These are phyloP conservation scores for Gossypium thurberi DNA, from an alignment of 345 rosid species.

Conservation along the genomic window DNA sequence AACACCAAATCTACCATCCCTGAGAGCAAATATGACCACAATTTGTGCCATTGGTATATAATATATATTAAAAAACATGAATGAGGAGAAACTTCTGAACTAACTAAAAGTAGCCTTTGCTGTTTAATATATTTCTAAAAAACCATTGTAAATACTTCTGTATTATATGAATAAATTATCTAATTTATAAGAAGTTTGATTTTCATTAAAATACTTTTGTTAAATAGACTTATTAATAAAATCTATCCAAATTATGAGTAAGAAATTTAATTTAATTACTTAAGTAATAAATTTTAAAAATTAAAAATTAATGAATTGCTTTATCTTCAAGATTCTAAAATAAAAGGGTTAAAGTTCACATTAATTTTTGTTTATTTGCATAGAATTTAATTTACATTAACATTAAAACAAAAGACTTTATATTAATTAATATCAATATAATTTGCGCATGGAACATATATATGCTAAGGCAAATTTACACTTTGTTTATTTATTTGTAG, in stretches of 20 bases:
- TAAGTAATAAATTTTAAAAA: neutral
- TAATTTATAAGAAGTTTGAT: too few species aligned
- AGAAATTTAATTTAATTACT: neutral
- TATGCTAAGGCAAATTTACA: neutral
- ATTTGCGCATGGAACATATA: neutral
- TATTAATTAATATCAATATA: too few species aligned
- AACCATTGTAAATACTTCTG: neutral
- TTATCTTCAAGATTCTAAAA: neutral
- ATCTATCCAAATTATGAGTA: neutral
- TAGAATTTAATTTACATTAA: neutral
- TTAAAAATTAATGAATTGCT: neutral
- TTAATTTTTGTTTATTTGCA: neutral
- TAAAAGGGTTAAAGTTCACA: neutral
- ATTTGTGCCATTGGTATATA: constrained; percentile 5
- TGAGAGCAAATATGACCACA: constrained; percentile 20
- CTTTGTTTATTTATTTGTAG: neutral
- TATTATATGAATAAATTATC: too few species aligned
- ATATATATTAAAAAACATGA: too few species aligned
- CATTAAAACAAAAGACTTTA: neutral
- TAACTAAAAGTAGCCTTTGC: too few species aligned
- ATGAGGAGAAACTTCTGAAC: too few species aligned
- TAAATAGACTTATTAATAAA: too few species aligned
- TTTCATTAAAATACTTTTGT: too few species aligned
- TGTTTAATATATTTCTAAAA: too few species aligned
- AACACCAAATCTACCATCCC: constrained; percentile 72